Evolutionary conservation across 345 rosid genomes (phyloP).

Genomic region (Gossypium ekmanianum): DNA sequence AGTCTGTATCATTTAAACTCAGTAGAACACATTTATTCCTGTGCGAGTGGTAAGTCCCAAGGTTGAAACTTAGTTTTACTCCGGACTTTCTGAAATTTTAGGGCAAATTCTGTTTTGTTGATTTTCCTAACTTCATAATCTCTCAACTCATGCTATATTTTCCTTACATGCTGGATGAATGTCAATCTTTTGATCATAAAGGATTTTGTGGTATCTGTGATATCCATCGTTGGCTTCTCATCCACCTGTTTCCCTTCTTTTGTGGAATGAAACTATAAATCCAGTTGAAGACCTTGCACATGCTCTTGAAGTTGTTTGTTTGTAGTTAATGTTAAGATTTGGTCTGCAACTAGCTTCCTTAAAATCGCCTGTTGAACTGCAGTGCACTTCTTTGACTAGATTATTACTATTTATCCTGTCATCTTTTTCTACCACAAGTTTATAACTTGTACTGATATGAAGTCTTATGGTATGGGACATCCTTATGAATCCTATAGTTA

Average conservation of each 20-base stretch:
- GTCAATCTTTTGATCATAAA: neutral
- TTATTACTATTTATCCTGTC: neutral
- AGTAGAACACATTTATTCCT: slow-evolving; percentile 24
- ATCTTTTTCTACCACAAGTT: neutral
- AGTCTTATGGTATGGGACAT: neutral
- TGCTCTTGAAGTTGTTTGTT: slow-evolving; percentile 2
- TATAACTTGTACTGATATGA: neutral
- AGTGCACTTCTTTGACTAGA: neutral
- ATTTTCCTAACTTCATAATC: slow-evolving; percentile 8
- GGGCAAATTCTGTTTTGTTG: slow-evolving; percentile 3
- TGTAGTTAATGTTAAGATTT: neutral
- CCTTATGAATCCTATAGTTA: neutral
- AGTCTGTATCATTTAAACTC: slow-evolving; percentile 37
- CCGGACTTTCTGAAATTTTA: slow-evolving; percentile 9
- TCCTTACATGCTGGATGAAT: slow-evolving; percentile 13
- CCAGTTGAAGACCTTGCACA: neutral
- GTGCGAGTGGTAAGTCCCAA: slow-evolving; percentile 10
- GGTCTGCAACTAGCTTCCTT: neutral
- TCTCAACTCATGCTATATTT: slow-evolving; percentile 9
- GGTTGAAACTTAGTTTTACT: slow-evolving; percentile 19
- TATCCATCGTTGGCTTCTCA: neutral
- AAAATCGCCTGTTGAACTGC: neutral
- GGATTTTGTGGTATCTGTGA: neutral
- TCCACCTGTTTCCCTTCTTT: neutral
- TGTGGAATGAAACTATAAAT: neutral